Evolutionary conservation across 129 eudicot genomes (phyloP).

Genomic region (Heracleum sosnowskyi): DNA sequence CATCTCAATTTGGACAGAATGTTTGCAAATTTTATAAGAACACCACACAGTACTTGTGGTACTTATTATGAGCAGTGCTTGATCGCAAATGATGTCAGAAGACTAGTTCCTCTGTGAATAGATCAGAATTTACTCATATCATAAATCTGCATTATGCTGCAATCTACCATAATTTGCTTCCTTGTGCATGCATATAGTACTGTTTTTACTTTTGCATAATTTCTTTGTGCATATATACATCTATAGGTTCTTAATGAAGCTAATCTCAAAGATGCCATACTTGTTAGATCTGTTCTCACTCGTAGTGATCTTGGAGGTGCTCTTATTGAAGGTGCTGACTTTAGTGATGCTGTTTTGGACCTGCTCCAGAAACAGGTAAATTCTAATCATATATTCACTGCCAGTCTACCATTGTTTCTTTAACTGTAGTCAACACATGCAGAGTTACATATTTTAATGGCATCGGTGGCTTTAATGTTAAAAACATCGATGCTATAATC

Average conservation of each 20-base stretch:
- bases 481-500: not conserved
- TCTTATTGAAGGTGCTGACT: conserved; percentile 91
- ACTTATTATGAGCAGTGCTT: not conserved
- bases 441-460: not conserved
- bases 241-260: conserved; percentile 84
- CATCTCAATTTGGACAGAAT: not conserved
- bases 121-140: not conserved
- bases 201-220: not conserved
- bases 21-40: not conserved
- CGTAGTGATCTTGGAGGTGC: conserved; percentile 98
- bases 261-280: conserved; percentile 85
- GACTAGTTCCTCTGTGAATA: not conserved
- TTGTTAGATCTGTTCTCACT: conserved; percentile 82
- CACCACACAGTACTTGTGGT: not conserved
- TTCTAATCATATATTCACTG: not conserved
- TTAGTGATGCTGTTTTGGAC: conserved; percentile 98
- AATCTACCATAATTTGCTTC: not conserved
- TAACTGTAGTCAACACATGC: no score
- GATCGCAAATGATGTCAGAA: not conserved
- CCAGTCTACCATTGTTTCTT: not conserved
- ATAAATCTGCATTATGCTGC: not conserved
- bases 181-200: not conserved
- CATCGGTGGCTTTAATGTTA: not conserved
- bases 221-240: not conserved
- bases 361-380: conserved; percentile 78